These are phyloP conservation scores for Symbiodinium natans DNA, from an alignment of 73 alveolate species.

Conservation along the genomic window DNA sequence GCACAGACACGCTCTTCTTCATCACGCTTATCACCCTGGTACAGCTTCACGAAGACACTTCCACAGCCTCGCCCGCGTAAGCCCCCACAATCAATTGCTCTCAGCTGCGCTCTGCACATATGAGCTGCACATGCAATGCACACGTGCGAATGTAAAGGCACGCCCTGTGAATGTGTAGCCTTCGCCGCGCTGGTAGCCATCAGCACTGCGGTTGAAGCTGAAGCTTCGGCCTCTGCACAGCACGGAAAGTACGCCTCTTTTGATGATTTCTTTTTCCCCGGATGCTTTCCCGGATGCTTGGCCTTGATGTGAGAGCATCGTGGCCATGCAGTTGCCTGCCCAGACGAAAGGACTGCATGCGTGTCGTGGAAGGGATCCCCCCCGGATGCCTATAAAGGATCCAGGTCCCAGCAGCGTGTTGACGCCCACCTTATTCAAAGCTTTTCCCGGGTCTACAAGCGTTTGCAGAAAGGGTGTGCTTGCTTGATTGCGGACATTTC, in stretches of 20 bases:
- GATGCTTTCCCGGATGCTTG: neutral
- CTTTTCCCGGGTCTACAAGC: neutral
- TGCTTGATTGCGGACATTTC: too few relatives aligned
- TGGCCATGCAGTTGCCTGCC: conserved; percentile 78
- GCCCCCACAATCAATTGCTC: neutral
- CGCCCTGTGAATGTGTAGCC: neutral
- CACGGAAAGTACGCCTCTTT: too few relatives aligned
- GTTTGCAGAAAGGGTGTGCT: neutral
- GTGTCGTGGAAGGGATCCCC: neutral
- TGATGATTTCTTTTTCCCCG: too few relatives aligned
- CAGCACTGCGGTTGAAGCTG: conserved; percentile 73
- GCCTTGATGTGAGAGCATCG: conserved; percentile 78
- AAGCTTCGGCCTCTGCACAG: conserved; percentile 59
- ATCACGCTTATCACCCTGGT: conserved; percentile 81
- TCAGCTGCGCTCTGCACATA: too few relatives aligned
- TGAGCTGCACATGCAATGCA: neutral
- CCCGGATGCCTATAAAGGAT: conserved; percentile 14
- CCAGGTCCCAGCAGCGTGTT: conserved; percentile 78
- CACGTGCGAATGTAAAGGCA: neutral
- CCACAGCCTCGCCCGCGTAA: conserved; percentile 42
- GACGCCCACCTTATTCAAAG: conserved; percentile 29
- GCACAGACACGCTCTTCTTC: conserved; percentile 83
- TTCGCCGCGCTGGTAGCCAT: conserved; percentile 84
- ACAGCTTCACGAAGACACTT: conserved; percentile 64
- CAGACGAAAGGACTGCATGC: too few relatives aligned